phyloP scores from a whole-genome alignment of 495 filamentous ascomycete genomes.

The Tuber microsphaerosporum region DNA sequence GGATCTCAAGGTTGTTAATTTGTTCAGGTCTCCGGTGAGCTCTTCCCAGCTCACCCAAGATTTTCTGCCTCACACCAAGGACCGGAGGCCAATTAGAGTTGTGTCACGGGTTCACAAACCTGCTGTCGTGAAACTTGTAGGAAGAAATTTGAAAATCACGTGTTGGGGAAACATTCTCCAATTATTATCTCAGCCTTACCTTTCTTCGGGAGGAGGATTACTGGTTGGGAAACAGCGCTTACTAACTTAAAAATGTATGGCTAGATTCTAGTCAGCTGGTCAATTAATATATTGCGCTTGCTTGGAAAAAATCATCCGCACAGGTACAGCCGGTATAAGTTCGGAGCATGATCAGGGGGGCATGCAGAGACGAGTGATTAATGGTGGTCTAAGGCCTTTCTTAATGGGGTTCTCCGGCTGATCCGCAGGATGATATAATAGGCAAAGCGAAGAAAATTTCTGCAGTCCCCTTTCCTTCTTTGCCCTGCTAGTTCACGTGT shows the following conservation, averaged over 20 bases:
- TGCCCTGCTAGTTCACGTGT: not conserved
- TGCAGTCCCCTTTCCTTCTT: not conserved
- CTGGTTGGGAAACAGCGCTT: not conserved
- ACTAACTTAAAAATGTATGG: not conserved
- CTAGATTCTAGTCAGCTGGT: not conserved
- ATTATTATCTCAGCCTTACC: not conserved
- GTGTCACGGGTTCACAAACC: not conserved
- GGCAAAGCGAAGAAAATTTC: not conserved
- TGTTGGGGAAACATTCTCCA: not conserved
- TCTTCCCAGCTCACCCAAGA: not conserved
- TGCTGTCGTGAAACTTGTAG: not conserved
- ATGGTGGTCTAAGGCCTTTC: not conserved
- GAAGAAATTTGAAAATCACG: not conserved
- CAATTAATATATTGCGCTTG: not conserved
- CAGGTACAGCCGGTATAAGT: not conserved
- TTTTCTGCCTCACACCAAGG: not conserved
- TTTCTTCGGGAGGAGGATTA: not conserved
- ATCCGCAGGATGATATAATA: not conserved
- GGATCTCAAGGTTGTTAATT: not conserved
- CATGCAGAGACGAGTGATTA: not conserved
- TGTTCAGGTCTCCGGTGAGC: not conserved
- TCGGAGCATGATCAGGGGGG: not conserved
- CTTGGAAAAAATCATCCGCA: not conserved
- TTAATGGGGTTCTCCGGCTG: not conserved
- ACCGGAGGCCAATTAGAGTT: not conserved